Conservation (phyloP, 257 asterid genomes). For the Nyctanthes arbortristis region DNA sequence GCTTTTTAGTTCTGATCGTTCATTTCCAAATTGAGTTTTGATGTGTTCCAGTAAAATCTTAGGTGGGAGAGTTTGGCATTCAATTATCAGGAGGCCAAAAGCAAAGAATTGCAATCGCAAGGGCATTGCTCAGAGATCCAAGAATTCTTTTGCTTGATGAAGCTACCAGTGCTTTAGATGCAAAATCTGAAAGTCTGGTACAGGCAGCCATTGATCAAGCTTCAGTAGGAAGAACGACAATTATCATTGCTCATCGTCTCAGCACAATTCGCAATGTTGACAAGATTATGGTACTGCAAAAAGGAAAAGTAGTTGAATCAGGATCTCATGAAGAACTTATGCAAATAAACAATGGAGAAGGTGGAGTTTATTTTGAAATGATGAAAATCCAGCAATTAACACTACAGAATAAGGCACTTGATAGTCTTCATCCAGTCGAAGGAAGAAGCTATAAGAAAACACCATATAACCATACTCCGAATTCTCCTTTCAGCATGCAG, state of each 20-base stretch:
- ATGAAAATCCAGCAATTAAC: constrained; percentile 36
- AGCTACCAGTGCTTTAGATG: constrained; percentile 65
- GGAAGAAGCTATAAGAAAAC: constrained; percentile 16
- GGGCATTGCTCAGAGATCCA: constrained; percentile 54
- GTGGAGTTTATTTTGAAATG: constrained; percentile 40
- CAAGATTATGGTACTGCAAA: constrained; percentile 45
- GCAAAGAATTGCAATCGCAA: constrained; percentile 61
- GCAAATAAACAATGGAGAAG: constrained; percentile 33
- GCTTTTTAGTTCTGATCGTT: not conserved
- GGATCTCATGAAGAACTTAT: constrained; percentile 49
- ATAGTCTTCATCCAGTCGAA: constrained; percentile 6
- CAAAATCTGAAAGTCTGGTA: constrained; percentile 53
- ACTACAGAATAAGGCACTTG: not conserved
- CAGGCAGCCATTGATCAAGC: constrained; percentile 58
- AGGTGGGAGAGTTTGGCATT: constrained; percentile 57
- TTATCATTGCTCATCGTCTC: constrained; percentile 56
- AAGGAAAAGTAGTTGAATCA: constrained; percentile 48
- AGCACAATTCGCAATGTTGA: constrained; percentile 44
- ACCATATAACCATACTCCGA: constrained; percentile 1
- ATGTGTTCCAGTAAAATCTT: not conserved
- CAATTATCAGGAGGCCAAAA: constrained; percentile 62
- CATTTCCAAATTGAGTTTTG: not conserved
- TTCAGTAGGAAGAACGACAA: constrained; percentile 44
- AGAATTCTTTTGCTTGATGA: constrained; percentile 57
- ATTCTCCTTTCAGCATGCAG: constrained; percentile 8